Percentiles rank a stretch among this genome's conserved stretches.
These are phyloP conservation scores for Hagleromyces aurorensis DNA, from an alignment of 805 yeast species.

Conservation along the genomic window DNA sequence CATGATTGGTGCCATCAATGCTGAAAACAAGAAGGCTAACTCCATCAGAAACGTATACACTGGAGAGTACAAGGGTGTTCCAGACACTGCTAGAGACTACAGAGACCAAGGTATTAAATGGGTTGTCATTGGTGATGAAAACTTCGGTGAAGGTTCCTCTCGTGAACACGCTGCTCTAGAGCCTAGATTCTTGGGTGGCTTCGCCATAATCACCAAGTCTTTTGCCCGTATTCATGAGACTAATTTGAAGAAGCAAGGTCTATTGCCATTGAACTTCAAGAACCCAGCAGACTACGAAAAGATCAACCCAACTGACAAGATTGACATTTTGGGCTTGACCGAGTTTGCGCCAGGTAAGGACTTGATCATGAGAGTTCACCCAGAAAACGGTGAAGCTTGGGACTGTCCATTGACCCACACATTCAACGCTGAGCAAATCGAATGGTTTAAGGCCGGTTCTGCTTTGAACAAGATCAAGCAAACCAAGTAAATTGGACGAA, in stretches of 20 bases:
- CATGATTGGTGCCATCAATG: slow-evolving; percentile 98
- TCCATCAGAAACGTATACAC: slow-evolving; percentile 81
- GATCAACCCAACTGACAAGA: slow-evolving; percentile 83
- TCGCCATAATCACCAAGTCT: slow-evolving; percentile 94
- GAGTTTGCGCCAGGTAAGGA: slow-evolving; percentile 90
- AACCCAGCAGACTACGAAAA: slow-evolving; percentile 87
- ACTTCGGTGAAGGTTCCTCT: slow-evolving; percentile 99
- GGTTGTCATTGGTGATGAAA: slow-evolving; percentile 98
- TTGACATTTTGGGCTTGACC: slow-evolving; percentile 79
- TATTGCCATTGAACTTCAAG: slow-evolving; percentile 91
- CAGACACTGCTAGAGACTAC: slow-evolving; percentile 93
- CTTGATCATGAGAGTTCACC: slow-evolving; percentile 67
- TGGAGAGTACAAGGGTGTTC: slow-evolving; percentile 89
- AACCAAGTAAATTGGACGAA: too few relatives aligned
- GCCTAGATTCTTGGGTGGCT: slow-evolving; percentile 98
- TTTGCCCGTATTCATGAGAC: slow-evolving; percentile 99
- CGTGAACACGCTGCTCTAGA: slow-evolving; percentile 99
- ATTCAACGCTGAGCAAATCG: slow-evolving; percentile 92
- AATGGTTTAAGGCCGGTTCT: slow-evolving; percentile 98
- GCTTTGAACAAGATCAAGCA: slow-evolving; percentile 81
- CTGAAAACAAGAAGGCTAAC: slow-evolving; percentile 94
- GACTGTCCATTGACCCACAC: slow-evolving; percentile 90
- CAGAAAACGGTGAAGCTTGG: slow-evolving; percentile 75
- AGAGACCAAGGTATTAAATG: slow-evolving; percentile 87
- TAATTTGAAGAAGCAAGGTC: slow-evolving; percentile 98